Conservation (phyloP, 108 stramenopile genomes). For the Fragilariopsis cylindrus region DNA sequence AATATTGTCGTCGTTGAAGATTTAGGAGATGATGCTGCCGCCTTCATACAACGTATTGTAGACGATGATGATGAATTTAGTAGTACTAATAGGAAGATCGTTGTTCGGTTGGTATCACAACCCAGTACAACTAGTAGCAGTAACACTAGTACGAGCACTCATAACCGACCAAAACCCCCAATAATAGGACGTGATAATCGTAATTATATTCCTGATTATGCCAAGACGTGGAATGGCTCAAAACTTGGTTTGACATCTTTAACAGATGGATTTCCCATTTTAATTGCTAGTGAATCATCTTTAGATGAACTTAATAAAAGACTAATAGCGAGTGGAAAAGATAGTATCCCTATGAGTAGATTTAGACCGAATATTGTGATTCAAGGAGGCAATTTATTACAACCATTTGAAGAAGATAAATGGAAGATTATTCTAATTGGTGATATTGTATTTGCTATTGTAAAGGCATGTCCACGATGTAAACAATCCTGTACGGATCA, state of each 20-base stretch:
- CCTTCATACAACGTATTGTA: constrained; percentile 58
- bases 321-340: constrained; percentile 52
- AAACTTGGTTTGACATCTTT: constrained; percentile 37
- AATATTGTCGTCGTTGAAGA: constrained; percentile 65
- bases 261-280: constrained; percentile 84
- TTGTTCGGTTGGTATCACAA: constrained; percentile 57
- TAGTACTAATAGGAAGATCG: constrained; percentile 22
- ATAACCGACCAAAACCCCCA: neutral
- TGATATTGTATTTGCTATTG: constrained; percentile 60
- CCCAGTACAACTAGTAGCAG: neutral
- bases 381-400: constrained; percentile 23
- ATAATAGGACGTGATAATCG: neutral
- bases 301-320: constrained; percentile 70
- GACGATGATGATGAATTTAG: constrained; percentile 29
- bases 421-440: constrained; percentile 87
- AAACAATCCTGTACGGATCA: constrained; percentile 89
- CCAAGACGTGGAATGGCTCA: constrained; percentile 32
- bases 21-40: constrained; percentile 76
- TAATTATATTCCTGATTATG: constrained; percentile 55
- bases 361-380: constrained; percentile 88
- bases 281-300: constrained; percentile 70
- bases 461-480: constrained; percentile 86
- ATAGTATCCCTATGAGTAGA: constrained; percentile 65
- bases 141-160: constrained; percentile 27
- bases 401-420: constrained; percentile 84